Percentiles rank a stretch among this genome's conserved stretches.
Conservation (phyloP, 1,139 yeast genomes). For the Wickerhamomyces sp. region DNA sequence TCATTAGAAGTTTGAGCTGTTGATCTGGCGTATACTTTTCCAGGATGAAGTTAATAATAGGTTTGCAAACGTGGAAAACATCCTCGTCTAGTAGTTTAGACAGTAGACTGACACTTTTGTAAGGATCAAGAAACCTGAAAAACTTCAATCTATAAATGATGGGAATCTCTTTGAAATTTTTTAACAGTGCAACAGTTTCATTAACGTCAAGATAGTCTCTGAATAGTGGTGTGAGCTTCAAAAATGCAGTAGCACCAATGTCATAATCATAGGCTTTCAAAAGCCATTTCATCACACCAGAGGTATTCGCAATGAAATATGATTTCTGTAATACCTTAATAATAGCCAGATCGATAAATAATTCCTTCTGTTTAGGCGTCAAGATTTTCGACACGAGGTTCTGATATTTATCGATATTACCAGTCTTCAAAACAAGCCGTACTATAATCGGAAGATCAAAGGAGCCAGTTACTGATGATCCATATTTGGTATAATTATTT, state of each 20-base stretch:
- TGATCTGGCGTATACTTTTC: background rate
- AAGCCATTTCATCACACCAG: background rate
- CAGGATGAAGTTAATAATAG: background rate
- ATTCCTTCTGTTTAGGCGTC: background rate
- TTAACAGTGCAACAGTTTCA: background rate
- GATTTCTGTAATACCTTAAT: background rate
- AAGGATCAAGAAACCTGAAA: background rate
- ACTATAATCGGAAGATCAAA: background rate
- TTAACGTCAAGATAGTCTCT: background rate
- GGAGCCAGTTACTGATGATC: background rate
- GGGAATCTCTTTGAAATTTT: background rate
- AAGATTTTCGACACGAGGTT: background rate
- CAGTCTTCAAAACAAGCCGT: background rate
- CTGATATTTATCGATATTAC: background rate
- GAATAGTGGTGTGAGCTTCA: background rate
- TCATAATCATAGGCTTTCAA: background rate
- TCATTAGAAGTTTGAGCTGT: background rate
- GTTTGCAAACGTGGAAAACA: background rate
- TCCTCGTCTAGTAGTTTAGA: background rate
- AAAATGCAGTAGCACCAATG: background rate
- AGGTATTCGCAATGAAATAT: background rate
- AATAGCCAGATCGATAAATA: background rate
- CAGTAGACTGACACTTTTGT: background rate
- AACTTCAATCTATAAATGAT: background rate
- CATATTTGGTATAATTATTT: background rate